Conservation (phyloP, 169 alveolate species). For the Theileria annulata region DNA sequence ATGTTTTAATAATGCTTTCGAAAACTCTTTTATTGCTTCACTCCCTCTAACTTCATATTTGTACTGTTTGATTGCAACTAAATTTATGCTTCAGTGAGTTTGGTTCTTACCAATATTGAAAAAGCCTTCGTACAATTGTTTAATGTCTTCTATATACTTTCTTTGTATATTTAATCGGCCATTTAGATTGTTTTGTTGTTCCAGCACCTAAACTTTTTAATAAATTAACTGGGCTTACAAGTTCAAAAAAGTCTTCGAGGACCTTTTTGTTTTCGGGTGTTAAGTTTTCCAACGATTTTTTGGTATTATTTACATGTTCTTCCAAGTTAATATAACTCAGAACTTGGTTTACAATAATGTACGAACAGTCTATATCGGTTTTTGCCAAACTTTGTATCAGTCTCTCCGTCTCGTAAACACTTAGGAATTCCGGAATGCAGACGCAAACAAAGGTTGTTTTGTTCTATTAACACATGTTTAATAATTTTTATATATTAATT, state of each 20-base stretch:
- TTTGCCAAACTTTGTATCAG: slow-evolving; percentile 93
- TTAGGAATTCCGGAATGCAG: slow-evolving; percentile 98
- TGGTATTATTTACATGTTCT: slow-evolving; percentile 23
- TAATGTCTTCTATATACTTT: slow-evolving; percentile 91
- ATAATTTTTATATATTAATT: slow-evolving; percentile 70
- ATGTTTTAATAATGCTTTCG: slow-evolving; percentile 68
- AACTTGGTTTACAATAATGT: slow-evolving; percentile 96
- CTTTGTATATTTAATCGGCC: slow-evolving; percentile 90
- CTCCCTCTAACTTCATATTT: slow-evolving; percentile 89
- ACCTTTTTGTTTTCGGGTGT: slow-evolving; percentile 11
- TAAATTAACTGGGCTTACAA: neutral
- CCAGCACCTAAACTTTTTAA: slow-evolving; percentile 20
- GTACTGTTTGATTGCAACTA: slow-evolving; percentile 82
- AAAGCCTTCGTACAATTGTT: slow-evolving; percentile 92
- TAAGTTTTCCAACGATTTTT: slow-evolving; percentile 32
- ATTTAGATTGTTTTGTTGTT: slow-evolving; percentile 63
- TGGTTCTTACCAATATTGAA: slow-evolving; percentile 89
- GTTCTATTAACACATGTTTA: slow-evolving; percentile 68
- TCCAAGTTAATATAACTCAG: slow-evolving; percentile 68
- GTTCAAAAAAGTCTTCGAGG: slow-evolving; percentile 13
- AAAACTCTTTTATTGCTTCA: slow-evolving; percentile 65
- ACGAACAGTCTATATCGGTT: slow-evolving; percentile 92
- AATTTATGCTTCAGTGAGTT: neutral
- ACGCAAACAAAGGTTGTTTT: slow-evolving; percentile 97
- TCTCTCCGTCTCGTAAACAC: slow-evolving; percentile 98